phyloP scores from a whole-genome alignment of 164 flowering plant genomes.

The Pachysandra terminalis region DNA sequence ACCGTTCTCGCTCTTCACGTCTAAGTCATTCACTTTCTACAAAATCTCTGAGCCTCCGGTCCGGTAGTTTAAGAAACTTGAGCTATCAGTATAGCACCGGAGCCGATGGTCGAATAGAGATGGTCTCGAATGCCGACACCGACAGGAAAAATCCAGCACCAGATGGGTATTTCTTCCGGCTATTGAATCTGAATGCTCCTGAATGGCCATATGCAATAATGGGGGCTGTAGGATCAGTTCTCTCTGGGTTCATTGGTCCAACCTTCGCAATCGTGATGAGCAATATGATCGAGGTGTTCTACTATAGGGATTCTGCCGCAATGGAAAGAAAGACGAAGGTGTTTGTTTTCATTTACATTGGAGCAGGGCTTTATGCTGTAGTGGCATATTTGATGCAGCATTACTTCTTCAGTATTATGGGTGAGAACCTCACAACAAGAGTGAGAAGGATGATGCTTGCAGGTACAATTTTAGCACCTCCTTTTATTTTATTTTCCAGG shows the following conservation, averaged over 20 bases:
- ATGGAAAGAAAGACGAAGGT: conserved; percentile 92
- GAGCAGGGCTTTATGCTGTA: conserved; percentile 90
- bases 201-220: conserved; percentile 96
- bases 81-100: conserved; percentile 95
- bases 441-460: conserved; percentile 99
- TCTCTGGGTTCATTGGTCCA: conserved; percentile 93
- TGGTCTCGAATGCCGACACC: conserved; percentile 89
- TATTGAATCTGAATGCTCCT: conserved; percentile 81
- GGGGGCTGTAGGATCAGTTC: conserved; percentile 88
- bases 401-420: conserved; percentile 96
- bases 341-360: conserved; percentile 85
- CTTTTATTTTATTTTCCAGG: neutral
- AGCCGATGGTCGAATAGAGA: conserved; percentile 94
- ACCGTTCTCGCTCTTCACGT: conserved; percentile 75
- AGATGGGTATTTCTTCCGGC: conserved; percentile 68
- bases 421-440: conserved; percentile 93
- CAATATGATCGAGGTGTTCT: conserved; percentile 98
- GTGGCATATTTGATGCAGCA: conserved; percentile 87
- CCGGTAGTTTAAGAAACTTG: conserved; percentile 88
- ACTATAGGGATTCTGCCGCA: conserved; percentile 59
- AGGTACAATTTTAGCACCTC: conserved; percentile 37
- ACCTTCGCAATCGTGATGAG: conserved; percentile 98
- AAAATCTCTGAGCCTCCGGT: conserved; percentile 85
- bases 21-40: conserved; percentile 92
- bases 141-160: conserved; percentile 83